These are phyloP conservation scores for Fibroporia radiculosa DNA, from an alignment of 768 basidiomycete species.

Conservation along the genomic window DNA sequence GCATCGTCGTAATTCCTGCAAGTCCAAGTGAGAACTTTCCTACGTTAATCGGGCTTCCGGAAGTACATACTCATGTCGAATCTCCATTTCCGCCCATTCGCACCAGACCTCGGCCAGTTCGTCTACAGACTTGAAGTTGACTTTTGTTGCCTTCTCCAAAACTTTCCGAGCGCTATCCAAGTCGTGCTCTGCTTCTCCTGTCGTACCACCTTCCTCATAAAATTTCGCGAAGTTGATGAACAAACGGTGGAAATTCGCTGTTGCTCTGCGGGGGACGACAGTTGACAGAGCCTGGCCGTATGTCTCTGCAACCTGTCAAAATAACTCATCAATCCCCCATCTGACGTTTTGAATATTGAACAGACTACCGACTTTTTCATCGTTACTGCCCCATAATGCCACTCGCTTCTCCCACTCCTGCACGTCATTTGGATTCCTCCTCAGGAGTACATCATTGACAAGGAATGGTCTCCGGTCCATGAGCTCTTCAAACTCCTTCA, in stretches of 20 bases:
- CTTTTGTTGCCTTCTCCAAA: constrained; percentile 84
- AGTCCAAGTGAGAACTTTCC: constrained; percentile 9
- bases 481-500: constrained; percentile 89
- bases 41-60: background rate
- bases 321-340: constrained; percentile 3
- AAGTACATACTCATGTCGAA: constrained; percentile 82
- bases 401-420: constrained; percentile 99
- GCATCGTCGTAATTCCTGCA: constrained; percentile 95
- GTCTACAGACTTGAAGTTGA: constrained; percentile 92
- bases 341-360: background rate
- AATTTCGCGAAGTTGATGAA: constrained; percentile 96
- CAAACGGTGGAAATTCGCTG: constrained; percentile 81
- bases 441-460: constrained; percentile 87
- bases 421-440: constrained; percentile 95
- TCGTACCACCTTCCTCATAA: constrained; percentile 91
- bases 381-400: constrained; percentile 87
- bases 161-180: constrained; percentile 85
- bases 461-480: constrained; percentile 95
- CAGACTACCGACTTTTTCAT: constrained; percentile 64
- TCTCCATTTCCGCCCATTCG: constrained; percentile 98
- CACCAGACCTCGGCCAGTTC: constrained; percentile 99
- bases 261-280: constrained; percentile 81
- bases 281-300: constrained; percentile 87
- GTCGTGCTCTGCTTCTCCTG: constrained; percentile 73
- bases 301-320: constrained; percentile 76